Base-by-base conservation (phyloP, 305 asterid species). In the Fraxinus nigra region DNA sequence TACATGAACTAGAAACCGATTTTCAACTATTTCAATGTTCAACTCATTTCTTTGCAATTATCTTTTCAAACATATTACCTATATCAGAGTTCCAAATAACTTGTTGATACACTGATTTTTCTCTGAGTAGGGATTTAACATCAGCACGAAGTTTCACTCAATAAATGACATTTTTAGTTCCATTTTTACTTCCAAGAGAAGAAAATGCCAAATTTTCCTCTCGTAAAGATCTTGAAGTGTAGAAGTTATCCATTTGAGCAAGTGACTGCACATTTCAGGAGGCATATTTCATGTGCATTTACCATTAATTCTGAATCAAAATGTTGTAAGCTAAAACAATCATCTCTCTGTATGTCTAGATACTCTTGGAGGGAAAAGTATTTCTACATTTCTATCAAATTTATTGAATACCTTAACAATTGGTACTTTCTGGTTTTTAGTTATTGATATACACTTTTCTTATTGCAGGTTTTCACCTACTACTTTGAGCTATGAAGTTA, bases 401-500 rank as follows among this genome's bases (percentile, higher is more conserved):
- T 56, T 56, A 56, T 56, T 56, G 65, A 56, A 18, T 18, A 56
- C 26, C 10, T 5, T 54, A 54, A 54, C 8, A 38, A 38, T 38
- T 43, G 51, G 51, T 10, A 43, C 16, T 43, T 43, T 11, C 13
- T 9, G 48, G 48, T 9, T 9, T 40, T 40, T 9, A 40, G 14
- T 40, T 54, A 54, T n/a, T 54, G 8, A 4, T 16, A 3, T 18
- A 7, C 28, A 56, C 67, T 6, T 1, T 63, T 63, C 28, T 24
- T 28, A 24, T 16, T 86, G 70, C 88, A 95, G 98, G 88, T 87
- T 89, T 78, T 86, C 88, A 80, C 75, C 84, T 6, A 89, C 97
- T 38, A 88, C 83, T 46, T 87, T 95, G 86, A 85, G 92, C 79
- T 93, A 95, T 85, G 97, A 95, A 90, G 91, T 95, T 75, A 92